A percentile compares a stretch with the other conserved stretches of the same genome.
Conservation (phyloP, 2,329 filamentous ascomycete genomes). For the Neofusicoccum laricinum region DNA sequence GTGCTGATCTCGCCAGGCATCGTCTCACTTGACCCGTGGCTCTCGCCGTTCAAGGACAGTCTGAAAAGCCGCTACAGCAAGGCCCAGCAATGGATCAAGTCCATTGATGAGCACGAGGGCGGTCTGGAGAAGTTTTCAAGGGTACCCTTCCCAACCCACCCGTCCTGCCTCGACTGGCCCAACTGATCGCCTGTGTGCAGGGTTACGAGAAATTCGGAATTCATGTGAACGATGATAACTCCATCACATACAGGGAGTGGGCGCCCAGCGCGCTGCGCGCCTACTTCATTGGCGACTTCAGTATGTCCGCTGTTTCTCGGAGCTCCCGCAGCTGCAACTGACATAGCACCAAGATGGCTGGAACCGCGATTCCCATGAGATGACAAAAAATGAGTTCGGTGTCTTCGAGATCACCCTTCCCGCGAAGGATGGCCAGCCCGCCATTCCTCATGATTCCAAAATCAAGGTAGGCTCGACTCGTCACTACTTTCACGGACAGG, state of each 20-base stretch:
- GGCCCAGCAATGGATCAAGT: slow-evolving; percentile 82
- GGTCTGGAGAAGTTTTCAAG: slow-evolving; percentile 88
- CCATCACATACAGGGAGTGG: slow-evolving; percentile 93
- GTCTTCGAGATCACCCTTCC: slow-evolving; percentile 82
- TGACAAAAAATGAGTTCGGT: slow-evolving; percentile 82
- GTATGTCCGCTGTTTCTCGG: slow-evolving; percentile 48
- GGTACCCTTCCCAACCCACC: slow-evolving; percentile 42
- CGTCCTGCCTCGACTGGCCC: background rate
- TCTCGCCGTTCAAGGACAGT: slow-evolving; percentile 77
- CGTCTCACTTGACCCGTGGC: slow-evolving; percentile 81
- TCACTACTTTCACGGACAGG: slow-evolving; percentile 12
- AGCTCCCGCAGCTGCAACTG: background rate
- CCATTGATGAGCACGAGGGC: slow-evolving; percentile 78
- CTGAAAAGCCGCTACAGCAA: slow-evolving; percentile 74
- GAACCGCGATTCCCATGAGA: slow-evolving; percentile 77
- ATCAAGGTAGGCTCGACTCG: slow-evolving; percentile 66
- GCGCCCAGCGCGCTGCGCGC: slow-evolving; percentile 84
- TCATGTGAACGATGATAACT: slow-evolving; percentile 75
- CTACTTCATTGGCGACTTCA: slow-evolving; percentile 91
- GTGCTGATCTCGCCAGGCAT: slow-evolving; percentile 61
- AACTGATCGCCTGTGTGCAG: slow-evolving; percentile 42
- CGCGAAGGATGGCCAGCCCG: slow-evolving; percentile 68
- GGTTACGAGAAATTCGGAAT: slow-evolving; percentile 86
- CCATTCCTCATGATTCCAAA: slow-evolving; percentile 91
- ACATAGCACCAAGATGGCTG: slow-evolving; percentile 61